Base-by-base conservation (phyloP, 139 green algal species). In the Tetradesmus lagerheimii region DNA sequence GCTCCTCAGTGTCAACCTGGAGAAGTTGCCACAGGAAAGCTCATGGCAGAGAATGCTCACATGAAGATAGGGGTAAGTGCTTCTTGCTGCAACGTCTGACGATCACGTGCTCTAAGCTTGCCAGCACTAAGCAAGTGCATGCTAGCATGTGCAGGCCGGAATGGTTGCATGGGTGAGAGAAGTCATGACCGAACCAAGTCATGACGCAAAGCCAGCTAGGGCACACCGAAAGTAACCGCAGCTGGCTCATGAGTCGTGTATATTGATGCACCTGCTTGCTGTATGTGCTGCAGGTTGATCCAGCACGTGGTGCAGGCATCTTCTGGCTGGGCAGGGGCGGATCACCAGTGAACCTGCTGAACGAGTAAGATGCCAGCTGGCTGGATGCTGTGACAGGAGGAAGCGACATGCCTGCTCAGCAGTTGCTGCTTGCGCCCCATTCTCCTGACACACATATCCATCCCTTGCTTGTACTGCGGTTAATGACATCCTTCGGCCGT, bases 301-400 rank as follows among this genome's bases (percentile, higher is more conserved):
- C 82, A 12, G 64, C 8, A 16, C 64, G 82, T 57, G 82, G 82
- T 25, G 82, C 20, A 23, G 82, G 82, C 41, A 87, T 87, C 53
- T 77, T 38, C 53, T 78, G 39, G n/a, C 53, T 87, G 9, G 34
- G 38, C 27, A 45, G 34, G 45, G 45, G 29, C 27, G 82, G 82
- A 18, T 41, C 53, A 20, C 23, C 76, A 41, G 16, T 57, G 16
- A 87, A 87, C 38, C 39, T 87, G 53, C 57, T 87, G 35, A 87
- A 87, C 23, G 82, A 87, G 82, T 87, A 35, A 53, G 82, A 27
- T 41, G 71, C 12, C 71, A 79, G 20, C 57, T 71, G 57, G 57
- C 23, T 9, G 31, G 57, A 71, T 71, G 57, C 23, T 71, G 23
- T n/a, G n/a, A n/a, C n/a, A n/a, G n/a, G n/a, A n/a, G n/a, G n/a